These are phyloP conservation scores for Tolypocladium album DNA, from an alignment of 2,329 filamentous ascomycete genomes.

Conservation along the genomic window DNA sequence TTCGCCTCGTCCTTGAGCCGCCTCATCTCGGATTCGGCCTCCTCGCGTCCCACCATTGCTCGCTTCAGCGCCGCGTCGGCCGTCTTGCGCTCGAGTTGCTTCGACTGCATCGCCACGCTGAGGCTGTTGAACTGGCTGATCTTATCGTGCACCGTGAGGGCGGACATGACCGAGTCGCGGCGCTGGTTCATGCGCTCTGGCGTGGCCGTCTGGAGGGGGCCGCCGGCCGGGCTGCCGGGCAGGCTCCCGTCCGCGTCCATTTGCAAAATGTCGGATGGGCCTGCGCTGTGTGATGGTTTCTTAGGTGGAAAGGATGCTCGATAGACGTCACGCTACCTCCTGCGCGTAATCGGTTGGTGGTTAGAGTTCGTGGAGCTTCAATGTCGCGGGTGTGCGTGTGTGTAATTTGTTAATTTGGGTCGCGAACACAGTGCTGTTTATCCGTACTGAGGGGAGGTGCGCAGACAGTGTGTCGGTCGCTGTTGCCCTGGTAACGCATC, in stretches of 20 bases:
- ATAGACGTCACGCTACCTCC: background rate
- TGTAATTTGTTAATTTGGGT: background rate
- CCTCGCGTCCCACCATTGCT: conserved; percentile 58
- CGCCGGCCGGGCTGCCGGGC: conserved; percentile 38
- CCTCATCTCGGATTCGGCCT: conserved; percentile 59
- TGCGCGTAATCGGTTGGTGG: background rate
- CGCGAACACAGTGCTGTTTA: conserved; percentile 6
- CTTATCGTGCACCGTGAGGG: conserved; percentile 49
- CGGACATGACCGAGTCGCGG: conserved; percentile 24
- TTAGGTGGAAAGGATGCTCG: background rate
- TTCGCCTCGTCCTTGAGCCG: conserved; percentile 51
- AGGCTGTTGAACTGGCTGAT: conserved; percentile 66
- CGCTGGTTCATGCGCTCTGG: conserved; percentile 52
- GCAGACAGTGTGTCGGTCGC: background rate
- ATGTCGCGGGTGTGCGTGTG: background rate
- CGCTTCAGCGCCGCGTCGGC: conserved; percentile 56
- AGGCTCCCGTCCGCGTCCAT: conserved; percentile 38
- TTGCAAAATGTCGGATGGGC: background rate
- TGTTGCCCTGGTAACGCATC: conserved; percentile 6
- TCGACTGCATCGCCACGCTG: conserved; percentile 48
- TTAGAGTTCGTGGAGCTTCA: background rate
- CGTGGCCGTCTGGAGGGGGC: conserved; percentile 49
- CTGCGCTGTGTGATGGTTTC: conserved; percentile 1
- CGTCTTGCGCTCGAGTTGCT: conserved; percentile 51
- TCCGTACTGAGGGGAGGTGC: background rate